Evolutionary conservation across 176 grass and related monocot genomes (phyloP).

Genomic region (Phyllostachys edulis): DNA sequence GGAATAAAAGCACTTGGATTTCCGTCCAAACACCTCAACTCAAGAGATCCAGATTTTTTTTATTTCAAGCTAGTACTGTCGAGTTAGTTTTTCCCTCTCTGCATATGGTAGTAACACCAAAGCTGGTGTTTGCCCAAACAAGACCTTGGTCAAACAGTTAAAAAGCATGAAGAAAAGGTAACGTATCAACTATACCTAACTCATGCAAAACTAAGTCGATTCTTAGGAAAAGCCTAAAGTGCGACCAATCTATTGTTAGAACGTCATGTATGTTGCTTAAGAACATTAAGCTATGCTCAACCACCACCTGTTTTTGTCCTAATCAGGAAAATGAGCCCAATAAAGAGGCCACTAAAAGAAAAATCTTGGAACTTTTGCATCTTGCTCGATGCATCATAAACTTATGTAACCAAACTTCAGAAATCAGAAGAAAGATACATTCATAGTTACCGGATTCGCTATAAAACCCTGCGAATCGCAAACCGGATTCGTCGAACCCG

Average conservation of each 20-base stretch:
- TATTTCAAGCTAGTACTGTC: background rate
- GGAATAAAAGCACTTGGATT: background rate
- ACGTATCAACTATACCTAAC: conserved; percentile 26
- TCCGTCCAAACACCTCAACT: background rate
- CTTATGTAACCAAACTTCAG: background rate
- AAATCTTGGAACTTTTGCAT: background rate
- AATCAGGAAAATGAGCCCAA: conserved; percentile 15
- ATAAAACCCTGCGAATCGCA: too few species aligned
- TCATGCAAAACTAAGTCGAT: conserved; percentile 12
- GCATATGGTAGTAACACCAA: conserved; percentile 6
- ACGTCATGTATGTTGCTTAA: background rate
- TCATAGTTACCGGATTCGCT: too few species aligned
- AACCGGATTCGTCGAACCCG: too few species aligned
- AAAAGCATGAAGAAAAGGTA: conserved; percentile 15
- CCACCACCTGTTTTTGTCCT: background rate
- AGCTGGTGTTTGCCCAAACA: background rate
- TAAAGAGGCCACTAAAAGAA: background rate
- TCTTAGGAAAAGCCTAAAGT: conserved; percentile 5
- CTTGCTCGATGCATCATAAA: background rate
- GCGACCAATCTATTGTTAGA: background rate
- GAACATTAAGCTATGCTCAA: conserved; percentile 13
- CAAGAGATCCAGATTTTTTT: background rate
- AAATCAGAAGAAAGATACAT: conserved; percentile 1
- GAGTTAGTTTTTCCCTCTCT: conserved; percentile 6
- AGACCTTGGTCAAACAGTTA: background rate